These are phyloP conservation scores for Pythium vanterpoolii DNA, from an alignment of 352 stramenopile genomes.

Conservation along the genomic window DNA sequence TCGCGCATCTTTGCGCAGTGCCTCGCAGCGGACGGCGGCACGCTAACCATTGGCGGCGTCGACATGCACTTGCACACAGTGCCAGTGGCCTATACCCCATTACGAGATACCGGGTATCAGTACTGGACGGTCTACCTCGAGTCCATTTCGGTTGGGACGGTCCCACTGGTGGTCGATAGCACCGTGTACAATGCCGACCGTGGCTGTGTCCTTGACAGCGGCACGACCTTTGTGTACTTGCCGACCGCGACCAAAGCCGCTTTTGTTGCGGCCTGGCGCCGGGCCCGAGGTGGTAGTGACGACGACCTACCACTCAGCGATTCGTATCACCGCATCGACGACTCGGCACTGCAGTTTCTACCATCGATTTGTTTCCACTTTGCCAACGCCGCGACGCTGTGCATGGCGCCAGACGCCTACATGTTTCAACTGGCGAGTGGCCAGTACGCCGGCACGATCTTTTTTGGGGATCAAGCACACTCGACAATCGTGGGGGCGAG, in stretches of 20 bases:
- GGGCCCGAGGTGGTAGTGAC: slow-evolving; percentile 38
- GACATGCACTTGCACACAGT: slow-evolving; percentile 60
- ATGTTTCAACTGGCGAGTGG: slow-evolving; percentile 33
- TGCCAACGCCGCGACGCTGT: slow-evolving; percentile 53
- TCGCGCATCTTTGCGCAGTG: slow-evolving; percentile 93
- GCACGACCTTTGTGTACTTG: slow-evolving; percentile 79
- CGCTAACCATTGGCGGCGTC: slow-evolving; percentile 91
- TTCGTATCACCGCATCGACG: slow-evolving; percentile 34
- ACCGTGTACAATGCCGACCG: slow-evolving; percentile 57
- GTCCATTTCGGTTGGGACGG: slow-evolving; percentile 39
- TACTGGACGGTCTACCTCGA: slow-evolving; percentile 78
- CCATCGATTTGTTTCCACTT: slow-evolving; percentile 71
- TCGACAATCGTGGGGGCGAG: slow-evolving; percentile 74
- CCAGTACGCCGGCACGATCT: slow-evolving; percentile 62
- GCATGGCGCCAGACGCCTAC: slow-evolving; percentile 47
- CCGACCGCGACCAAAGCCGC: slow-evolving; percentile 30
- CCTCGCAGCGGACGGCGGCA: slow-evolving; percentile 84
- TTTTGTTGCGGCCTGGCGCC: slow-evolving; percentile 49
- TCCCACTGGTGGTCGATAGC: slow-evolving; percentile 30
- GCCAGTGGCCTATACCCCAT: slow-evolving; percentile 86
- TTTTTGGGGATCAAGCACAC: slow-evolving; percentile 58
- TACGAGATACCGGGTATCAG: slow-evolving; percentile 66
- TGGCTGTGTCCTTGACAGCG: slow-evolving; percentile 75
- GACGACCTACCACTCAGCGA: slow-evolving; percentile 41
- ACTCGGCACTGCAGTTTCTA: slow-evolving; percentile 28